These are phyloP conservation scores for Lineolata rhizophorae DNA, from an alignment of 495 filamentous ascomycete species.

Conservation along the genomic window DNA sequence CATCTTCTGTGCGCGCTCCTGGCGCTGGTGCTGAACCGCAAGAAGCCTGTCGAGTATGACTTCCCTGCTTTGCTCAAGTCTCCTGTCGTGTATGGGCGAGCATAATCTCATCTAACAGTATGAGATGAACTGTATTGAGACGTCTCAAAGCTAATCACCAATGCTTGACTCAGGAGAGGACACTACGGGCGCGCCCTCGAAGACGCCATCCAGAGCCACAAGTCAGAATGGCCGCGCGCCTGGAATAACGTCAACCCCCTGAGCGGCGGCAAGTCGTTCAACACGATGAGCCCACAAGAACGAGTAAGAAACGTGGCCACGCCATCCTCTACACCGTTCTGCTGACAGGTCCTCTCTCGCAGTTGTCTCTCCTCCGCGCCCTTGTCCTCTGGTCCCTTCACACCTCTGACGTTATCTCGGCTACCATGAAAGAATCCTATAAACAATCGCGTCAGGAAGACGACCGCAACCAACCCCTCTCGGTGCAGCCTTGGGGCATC, in stretches of 20 bases:
- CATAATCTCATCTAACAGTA: no score
- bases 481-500: constrained; percentile 83
- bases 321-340: not conserved
- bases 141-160: no score
- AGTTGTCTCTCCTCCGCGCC: constrained; percentile 64
- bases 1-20: constrained; percentile 73
- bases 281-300: constrained; percentile 54
- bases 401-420: constrained; percentile 63
- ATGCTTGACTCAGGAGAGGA: no score
- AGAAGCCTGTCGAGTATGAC: constrained; percentile 93
- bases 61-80: no score
- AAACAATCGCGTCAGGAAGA: constrained; percentile 77
- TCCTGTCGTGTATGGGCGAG: no score
- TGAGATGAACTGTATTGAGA: no score
- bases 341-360: constrained; percentile 3
- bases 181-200: constrained; percentile 87
- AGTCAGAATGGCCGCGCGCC: constrained; percentile 66
- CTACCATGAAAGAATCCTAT: constrained; percentile 69
- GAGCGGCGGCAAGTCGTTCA: constrained; percentile 53
- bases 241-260: constrained; percentile 81
- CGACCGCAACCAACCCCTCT: constrained; percentile 79
- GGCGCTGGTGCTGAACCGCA: constrained; percentile 75
- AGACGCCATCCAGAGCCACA: constrained; percentile 72
- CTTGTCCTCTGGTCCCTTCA: constrained; percentile 78
- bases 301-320: constrained; percentile 45